Base-by-base conservation (phyloP, 495 filamentous ascomycete species). In the Letharia columbiana region DNA sequence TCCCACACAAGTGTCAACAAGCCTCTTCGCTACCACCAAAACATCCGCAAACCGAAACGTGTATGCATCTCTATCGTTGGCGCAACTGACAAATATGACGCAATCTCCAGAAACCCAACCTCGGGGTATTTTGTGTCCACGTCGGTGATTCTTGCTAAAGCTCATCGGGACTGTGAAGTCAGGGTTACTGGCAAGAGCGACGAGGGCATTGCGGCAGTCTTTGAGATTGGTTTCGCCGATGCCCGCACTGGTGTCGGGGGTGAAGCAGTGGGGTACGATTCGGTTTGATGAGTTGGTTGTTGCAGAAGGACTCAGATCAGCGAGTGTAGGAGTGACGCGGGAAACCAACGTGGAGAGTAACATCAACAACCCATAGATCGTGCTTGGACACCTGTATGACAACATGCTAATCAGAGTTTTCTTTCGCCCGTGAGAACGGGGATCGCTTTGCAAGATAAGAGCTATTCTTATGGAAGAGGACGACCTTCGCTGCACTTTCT, bases 71-170 rank as follows among this genome's bases (percentile, higher is more conserved):
- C 23, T 23, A 35, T 61, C 58, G 28, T 61, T 61, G 17, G 42
- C 58, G 41, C 58, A 61, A 18, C 58, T 61, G 11, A 61, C n/a
- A 2, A 61, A 2, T 41, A 61, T 61, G 37, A 61, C 9, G 37
- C 58, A 61, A 0, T 61, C 58, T 12, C 58, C 37, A 23, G 37
- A 28, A 0, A 0, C 3, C 58, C 58, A 61, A 42, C 58, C 58
- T 61, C 23, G 37, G 6, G 58, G 58, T 4, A 61, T 18, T 23
- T 0, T 8, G 2, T 23, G 0, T 5, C 58, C 58, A 12, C 37
- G 37, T 31, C 58, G 37, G 18, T 8, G 15, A 13, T 61, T 61
- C 37, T 44, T 61, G 58, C 58, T 61, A 17, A 23, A 61, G 39
- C 0, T 2, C 10, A 23, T 5, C 23, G 35, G 58, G 0, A 13